Percentiles rank a stretch among this genome's conserved stretches.
Conservation (phyloP, 345 rosid species). For the Fremontodendron californicum region DNA sequence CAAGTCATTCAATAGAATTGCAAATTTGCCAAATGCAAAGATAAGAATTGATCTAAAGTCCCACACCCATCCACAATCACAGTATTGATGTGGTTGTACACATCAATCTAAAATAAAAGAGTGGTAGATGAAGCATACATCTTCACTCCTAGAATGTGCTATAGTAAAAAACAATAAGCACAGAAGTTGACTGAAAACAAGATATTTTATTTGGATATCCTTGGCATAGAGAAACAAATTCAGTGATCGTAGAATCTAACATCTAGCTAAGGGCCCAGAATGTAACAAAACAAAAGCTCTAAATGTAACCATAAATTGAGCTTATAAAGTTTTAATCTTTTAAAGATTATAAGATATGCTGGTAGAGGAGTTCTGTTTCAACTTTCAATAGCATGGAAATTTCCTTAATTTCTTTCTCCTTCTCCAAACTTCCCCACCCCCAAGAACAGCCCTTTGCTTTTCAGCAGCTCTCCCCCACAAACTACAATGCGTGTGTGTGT, state of each 20-base stretch:
- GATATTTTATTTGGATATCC: neutral
- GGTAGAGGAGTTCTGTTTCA: neutral
- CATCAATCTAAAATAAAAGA: neutral
- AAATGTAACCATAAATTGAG: neutral
- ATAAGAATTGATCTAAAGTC: neutral
- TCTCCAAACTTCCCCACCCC: neutral
- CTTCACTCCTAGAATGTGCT: neutral
- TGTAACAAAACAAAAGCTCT: neutral
- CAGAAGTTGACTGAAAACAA: neutral
- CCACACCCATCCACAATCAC: neutral
- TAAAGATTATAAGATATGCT: neutral
- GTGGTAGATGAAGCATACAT: neutral
- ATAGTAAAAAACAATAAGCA: neutral
- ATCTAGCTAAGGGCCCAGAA: neutral
- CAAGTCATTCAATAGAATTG: neutral
- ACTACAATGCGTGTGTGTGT: no score
- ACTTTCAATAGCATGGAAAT: neutral
- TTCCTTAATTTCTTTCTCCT: neutral
- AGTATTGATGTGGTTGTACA: neutral
- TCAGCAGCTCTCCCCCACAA: neutral
- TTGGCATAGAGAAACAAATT: neutral
- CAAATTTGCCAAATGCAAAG: neutral
- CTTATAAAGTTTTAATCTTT: neutral
- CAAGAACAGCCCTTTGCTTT: neutral
- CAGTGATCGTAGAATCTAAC: neutral